phyloP scores from a whole-genome alignment of 306 rosid genomes.

The Vigna unguiculata region DNA sequence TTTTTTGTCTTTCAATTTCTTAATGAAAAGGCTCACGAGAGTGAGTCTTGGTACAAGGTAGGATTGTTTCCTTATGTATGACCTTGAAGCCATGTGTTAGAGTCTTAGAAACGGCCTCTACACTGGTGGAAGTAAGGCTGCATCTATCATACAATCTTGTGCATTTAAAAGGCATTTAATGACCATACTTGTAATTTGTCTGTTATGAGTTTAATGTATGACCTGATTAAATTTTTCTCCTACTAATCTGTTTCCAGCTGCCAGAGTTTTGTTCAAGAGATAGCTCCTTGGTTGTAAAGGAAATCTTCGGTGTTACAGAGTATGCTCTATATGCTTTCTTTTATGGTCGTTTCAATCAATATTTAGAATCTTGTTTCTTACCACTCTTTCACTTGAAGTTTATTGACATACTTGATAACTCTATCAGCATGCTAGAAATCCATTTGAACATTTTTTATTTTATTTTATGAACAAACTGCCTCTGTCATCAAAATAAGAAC shows the following conservation, averaged over 20 bases:
- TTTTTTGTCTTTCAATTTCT: neutral
- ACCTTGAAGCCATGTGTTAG: neutral
- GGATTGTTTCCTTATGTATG: neutral
- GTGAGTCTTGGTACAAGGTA: neutral
- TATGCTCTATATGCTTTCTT: constrained; percentile 56
- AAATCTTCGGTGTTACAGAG: constrained; percentile 96
- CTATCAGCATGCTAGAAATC: constrained; percentile 15
- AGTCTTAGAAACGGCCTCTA: neutral
- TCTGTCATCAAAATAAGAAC: constrained; percentile 8
- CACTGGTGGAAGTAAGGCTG: neutral
- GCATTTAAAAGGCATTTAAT: neutral
- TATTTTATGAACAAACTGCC: neutral
- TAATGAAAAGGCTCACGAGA: neutral
- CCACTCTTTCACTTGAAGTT: neutral
- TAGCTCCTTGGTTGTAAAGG: constrained; percentile 84
- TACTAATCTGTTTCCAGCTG: constrained; percentile 60
- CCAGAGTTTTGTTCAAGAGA: constrained; percentile 89
- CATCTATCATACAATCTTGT: neutral
- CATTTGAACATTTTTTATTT: neutral
- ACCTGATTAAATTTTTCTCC: constrained; percentile 41
- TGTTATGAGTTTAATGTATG: constrained; percentile 33
- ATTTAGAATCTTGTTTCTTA: neutral
- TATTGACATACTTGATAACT: neutral
- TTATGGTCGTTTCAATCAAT: constrained; percentile 1
- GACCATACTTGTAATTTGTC: constrained; percentile 16